Evolutionary conservation across 805 yeast genomes (phyloP).

Genomic region (Candida krabiensis): DNA sequence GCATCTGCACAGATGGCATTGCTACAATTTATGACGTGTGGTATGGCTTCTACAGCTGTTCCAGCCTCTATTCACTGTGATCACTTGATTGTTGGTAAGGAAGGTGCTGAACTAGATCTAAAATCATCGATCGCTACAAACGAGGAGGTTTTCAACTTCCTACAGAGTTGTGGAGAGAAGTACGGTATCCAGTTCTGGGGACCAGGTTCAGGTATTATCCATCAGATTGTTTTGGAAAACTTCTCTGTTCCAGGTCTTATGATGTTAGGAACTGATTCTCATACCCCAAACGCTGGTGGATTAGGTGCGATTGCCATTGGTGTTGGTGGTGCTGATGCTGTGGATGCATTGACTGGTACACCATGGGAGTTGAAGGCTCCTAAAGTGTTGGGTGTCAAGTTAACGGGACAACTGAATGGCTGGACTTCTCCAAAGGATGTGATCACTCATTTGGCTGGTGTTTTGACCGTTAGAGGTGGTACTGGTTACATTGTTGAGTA

Average conservation of each 20-base stretch:
- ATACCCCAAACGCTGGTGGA: constrained; percentile 98
- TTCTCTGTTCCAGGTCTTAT: constrained; percentile 97
- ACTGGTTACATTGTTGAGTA: constrained; percentile 96
- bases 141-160: constrained; percentile 92
- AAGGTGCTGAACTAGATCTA: constrained; percentile 85
- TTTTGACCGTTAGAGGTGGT: constrained; percentile 96
- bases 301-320: constrained; percentile 97
- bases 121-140: constrained; percentile 83
- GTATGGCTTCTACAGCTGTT: constrained; percentile 85
- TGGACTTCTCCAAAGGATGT: constrained; percentile 98
- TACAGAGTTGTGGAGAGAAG: constrained; percentile 86
- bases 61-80: constrained; percentile 98
- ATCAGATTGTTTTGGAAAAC: constrained; percentile 94
- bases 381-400: constrained; percentile 89
- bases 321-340: constrained; percentile 99
- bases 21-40: constrained; percentile 94
- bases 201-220: constrained; percentile 98
- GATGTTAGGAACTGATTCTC: constrained; percentile 96
- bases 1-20: constrained; percentile 99
- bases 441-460: constrained; percentile 89
- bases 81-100: constrained; percentile 94
- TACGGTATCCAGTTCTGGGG: constrained; percentile 98
- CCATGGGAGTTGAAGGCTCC: constrained; percentile 99
- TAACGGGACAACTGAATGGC: constrained; percentile 88
- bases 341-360: constrained; percentile 89